Base-by-base conservation (phyloP, 805 yeast species). In the Candida tallmaniae region DNA sequence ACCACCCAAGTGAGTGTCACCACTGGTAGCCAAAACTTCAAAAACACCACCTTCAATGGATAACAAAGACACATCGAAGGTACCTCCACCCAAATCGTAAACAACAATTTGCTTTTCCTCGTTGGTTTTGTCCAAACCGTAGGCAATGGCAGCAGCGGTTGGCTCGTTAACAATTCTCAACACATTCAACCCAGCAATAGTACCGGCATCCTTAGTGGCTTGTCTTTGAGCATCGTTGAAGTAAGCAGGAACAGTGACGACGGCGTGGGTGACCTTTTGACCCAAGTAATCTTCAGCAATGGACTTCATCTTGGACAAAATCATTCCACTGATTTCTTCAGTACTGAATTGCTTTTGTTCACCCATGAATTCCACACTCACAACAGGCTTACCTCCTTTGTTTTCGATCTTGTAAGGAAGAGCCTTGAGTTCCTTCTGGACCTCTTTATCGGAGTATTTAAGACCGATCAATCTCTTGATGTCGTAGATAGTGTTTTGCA, bases 141-240 rank as follows among this genome's bases (percentile, higher is more conserved):
- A 65, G 22, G 70, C 70, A 86, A 80, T 85, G 62, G 88, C 85
- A 64, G 84, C 87, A 39, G 86, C 87, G 44, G 87, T 53, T 41
- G 97, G 96, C 74, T 88, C 97, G 70, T 88, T 88, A 56, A 89
- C 88, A 63, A 88, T 88, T 73, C 97, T 81, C 65, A 85, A 75
- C 43, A 88, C 96, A 66, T 88, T 88, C 62, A 88, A 75, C 58
- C 97, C 97, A 40, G 96, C 94, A 76, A 88, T 89, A 50, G 83
- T 72, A 75, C 96, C 97, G 41, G 97, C 96, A 65, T 88, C 96
- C 75, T 88, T 89, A 56, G 97, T 88, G 42, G 96, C 97, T 71
- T 89, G 96, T 74, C 96, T 85, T 72, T 89, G 97, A 37, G 97
- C 87, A 66, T 88, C 96, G 69, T 89, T 89, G 76, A 88, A 88